Conservation (phyloP, 352 stramenopile genomes). For the Phytophthora cajani region DNA sequence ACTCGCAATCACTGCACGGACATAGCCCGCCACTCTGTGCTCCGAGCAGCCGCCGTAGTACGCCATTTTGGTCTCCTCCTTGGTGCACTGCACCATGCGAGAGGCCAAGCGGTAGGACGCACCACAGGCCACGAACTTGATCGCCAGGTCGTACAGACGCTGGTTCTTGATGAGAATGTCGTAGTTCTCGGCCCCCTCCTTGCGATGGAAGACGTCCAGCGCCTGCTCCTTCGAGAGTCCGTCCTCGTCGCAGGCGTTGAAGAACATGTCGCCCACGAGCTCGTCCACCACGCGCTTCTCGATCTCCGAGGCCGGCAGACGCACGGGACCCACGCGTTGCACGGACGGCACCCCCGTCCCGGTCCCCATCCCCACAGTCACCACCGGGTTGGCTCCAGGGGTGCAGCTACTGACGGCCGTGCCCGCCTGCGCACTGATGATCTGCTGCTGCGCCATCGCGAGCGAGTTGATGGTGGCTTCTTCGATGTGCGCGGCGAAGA, state of each 20-base stretch:
- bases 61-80: constrained; percentile 62
- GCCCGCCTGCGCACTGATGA: constrained; percentile 15
- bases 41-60: constrained; percentile 62
- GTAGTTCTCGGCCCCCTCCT: constrained; percentile 48
- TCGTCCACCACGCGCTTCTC: constrained; percentile 62
- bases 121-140: constrained; percentile 69
- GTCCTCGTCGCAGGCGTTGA: constrained; percentile 51
- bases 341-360: background rate
- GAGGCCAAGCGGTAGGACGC: constrained; percentile 63
- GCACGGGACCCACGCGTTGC: constrained; percentile 45
- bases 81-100: constrained; percentile 62
- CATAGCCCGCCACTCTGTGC: constrained; percentile 53
- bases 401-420: background rate
- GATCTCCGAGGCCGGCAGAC: constrained; percentile 62
- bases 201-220: constrained; percentile 59
- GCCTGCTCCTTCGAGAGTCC: constrained; percentile 46
- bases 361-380: no score
- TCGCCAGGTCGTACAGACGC: constrained; percentile 63
- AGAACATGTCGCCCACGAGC: constrained; percentile 60
- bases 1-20: constrained; percentile 60
- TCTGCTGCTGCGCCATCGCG: constrained; percentile 36
- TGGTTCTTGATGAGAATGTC: constrained; percentile 72
- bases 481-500: constrained; percentile 52
- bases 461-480: constrained; percentile 40
- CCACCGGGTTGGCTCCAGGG: background rate